Conservation (phyloP, 1,284 basidiomycete genomes). For the Papiliotrema nemorosa region DNA sequence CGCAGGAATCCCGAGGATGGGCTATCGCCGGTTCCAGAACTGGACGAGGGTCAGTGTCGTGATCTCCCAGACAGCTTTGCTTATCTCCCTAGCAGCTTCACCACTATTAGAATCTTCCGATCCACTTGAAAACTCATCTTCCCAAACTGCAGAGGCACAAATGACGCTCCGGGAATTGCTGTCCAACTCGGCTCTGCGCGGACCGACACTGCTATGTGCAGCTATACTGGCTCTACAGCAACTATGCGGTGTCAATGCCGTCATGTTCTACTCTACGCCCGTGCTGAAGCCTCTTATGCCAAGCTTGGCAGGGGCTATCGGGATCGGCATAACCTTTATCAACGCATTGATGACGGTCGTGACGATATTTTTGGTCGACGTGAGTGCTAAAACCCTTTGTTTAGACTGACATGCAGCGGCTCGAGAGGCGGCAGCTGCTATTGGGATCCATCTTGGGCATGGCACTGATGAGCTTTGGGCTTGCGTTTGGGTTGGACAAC, state of each 20-base stretch:
- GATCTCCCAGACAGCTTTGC: neutral
- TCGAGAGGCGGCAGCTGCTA: slow-evolving; percentile 50
- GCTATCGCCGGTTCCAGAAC: slow-evolving; percentile 5
- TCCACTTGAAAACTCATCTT: neutral
- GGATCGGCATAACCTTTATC: slow-evolving; percentile 57
- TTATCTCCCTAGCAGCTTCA: slow-evolving; percentile 18
- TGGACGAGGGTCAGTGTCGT: slow-evolving; percentile 5
- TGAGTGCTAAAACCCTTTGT: slow-evolving; percentile 33
- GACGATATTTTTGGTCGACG: slow-evolving; percentile 82
- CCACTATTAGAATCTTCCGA: slow-evolving; percentile 24
- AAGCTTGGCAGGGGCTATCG: slow-evolving; percentile 57
- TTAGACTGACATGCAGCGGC: slow-evolving; percentile 20
- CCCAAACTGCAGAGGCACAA: slow-evolving; percentile 35
- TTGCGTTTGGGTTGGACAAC: slow-evolving; percentile 69
- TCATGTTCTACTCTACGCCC: slow-evolving; percentile 83
- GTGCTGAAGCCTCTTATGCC: slow-evolving; percentile 76
- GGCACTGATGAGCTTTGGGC: slow-evolving; percentile 61
- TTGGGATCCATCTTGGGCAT: slow-evolving; percentile 58
- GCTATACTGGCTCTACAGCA: slow-evolving; percentile 75
- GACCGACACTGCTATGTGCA: slow-evolving; percentile 66
- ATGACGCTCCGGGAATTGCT: slow-evolving; percentile 46
- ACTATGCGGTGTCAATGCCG: slow-evolving; percentile 73
- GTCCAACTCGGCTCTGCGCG: slow-evolving; percentile 58
- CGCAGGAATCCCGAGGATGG: neutral
- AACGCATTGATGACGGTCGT: slow-evolving; percentile 77